A percentile compares a stretch with the other conserved stretches of the same genome.
Evolutionary conservation across 1,139 yeast genomes (phyloP).

Genomic region (Taphrina pruni): DNA sequence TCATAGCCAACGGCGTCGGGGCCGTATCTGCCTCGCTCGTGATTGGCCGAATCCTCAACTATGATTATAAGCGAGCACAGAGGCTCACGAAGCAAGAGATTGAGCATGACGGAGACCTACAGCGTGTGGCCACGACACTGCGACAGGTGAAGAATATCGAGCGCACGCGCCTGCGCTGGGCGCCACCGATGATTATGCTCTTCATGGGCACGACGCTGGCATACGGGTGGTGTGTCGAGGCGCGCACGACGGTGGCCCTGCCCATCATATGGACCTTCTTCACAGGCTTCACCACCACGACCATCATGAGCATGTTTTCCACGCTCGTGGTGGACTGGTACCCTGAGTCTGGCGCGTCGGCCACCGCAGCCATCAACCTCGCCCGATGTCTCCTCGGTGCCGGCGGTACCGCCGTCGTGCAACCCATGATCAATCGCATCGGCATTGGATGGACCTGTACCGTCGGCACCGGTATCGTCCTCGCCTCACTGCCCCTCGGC

Average conservation of each 20-base stretch:
- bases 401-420: slow-evolving; percentile 65
- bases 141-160: slow-evolving; percentile 56
- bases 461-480: slow-evolving; percentile 36
- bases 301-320: slow-evolving; percentile 59
- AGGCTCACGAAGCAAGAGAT: slow-evolving; percentile 49
- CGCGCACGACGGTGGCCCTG: slow-evolving; percentile 72
- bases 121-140: slow-evolving; percentile 49
- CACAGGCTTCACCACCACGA: slow-evolving; percentile 61
- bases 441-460: slow-evolving; percentile 56
- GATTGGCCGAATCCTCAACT: slow-evolving; percentile 52
- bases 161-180: slow-evolving; percentile 55
- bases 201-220: slow-evolving; percentile 75
- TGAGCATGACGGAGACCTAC: background rate
- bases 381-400: slow-evolving; percentile 68
- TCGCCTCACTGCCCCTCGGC: slow-evolving; percentile 20
- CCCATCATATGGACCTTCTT: slow-evolving; percentile 59
- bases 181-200: slow-evolving; percentile 51
- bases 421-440: slow-evolving; percentile 61
- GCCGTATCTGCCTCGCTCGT: slow-evolving; percentile 52
- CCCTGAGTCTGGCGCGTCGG: slow-evolving; percentile 66
- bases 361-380: slow-evolving; percentile 66
- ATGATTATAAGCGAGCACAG: slow-evolving; percentile 47
- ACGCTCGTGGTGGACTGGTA: slow-evolving; percentile 67
- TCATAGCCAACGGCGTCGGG: slow-evolving; percentile 54
- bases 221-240: slow-evolving; percentile 78